A percentile compares a stretch with the other conserved stretches of the same genome.
Conservation (phyloP, 148 eudicot genomes). For the Simmondsia chinensis region DNA sequence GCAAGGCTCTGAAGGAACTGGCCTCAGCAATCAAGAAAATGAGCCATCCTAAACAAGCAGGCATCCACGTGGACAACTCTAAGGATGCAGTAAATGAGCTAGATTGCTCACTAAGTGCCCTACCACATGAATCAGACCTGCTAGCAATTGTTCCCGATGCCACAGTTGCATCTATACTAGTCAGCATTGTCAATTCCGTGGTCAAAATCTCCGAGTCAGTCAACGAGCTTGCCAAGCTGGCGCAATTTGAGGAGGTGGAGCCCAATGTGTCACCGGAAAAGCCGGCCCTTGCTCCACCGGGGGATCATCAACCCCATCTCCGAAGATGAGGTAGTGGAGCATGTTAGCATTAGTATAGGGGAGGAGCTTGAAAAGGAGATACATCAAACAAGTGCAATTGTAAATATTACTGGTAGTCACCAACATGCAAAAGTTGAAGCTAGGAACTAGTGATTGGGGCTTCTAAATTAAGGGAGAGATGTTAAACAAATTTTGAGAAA, state of each 20-base stretch:
- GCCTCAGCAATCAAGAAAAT: constrained; percentile 29
- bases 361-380: too few species aligned
- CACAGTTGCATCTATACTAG: constrained; percentile 28
- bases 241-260: constrained; percentile 21
- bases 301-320: constrained; percentile 38
- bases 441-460: too few species aligned
- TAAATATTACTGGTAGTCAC: too few species aligned
- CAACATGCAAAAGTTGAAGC: too few species aligned
- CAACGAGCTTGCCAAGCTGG: constrained; percentile 34
- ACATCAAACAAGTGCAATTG: too few species aligned
- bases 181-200: constrained; percentile 26
- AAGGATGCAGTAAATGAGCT: constrained; percentile 34
- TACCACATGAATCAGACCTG: constrained; percentile 13
- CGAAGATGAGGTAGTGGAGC: constrained; percentile 15
- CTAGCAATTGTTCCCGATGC: constrained; percentile 27
- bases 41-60: constrained; percentile 19
- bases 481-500: too few species aligned
- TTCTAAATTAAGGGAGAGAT: too few species aligned
- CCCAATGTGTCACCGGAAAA: constrained; percentile 14
- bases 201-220: constrained; percentile 29
- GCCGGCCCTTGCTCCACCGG: constrained; percentile 21
- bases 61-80: constrained; percentile 25
- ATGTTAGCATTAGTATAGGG: constrained; percentile 17
- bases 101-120: constrained; percentile 10
- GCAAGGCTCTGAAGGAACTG: constrained; percentile 37